Percentiles rank a stretch among this genome's conserved stretches.
phyloP scores from a whole-genome alignment of 805 yeast genomes.

The Cyberlindnera sargentensis region DNA sequence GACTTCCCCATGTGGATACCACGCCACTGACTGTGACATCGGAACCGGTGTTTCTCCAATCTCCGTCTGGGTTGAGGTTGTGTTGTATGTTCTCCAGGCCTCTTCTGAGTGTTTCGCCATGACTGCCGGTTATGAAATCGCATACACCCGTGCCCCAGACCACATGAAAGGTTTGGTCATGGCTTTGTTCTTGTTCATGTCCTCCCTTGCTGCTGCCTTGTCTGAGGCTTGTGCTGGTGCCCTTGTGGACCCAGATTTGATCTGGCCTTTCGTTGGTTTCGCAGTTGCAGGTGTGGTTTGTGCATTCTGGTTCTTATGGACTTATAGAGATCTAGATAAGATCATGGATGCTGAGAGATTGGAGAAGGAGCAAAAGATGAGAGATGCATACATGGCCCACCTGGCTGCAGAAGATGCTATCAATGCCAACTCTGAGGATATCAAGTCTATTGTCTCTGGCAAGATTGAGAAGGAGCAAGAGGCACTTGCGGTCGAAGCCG shows the following conservation, averaged over 20 bases:
- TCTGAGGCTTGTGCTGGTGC: constrained; percentile 69
- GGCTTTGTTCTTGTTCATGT: constrained; percentile 58
- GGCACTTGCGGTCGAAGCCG: not conserved
- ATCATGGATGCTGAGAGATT: constrained; percentile 20
- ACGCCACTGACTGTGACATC: constrained; percentile 46
- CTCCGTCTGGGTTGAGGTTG: constrained; percentile 61
- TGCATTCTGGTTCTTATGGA: constrained; percentile 47
- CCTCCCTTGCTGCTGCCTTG: constrained; percentile 71
- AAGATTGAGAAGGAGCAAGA: not conserved
- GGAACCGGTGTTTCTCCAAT: constrained; percentile 29
- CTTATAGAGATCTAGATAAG: constrained; percentile 15
- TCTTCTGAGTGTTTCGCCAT: constrained; percentile 74
- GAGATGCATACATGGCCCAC: constrained; percentile 8
- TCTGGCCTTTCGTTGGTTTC: constrained; percentile 63
- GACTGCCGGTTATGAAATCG: constrained; percentile 77
- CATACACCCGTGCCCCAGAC: constrained; percentile 75
- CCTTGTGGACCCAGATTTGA: constrained; percentile 59
- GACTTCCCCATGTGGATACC: constrained; percentile 67
- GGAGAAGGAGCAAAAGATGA: constrained; percentile 13
- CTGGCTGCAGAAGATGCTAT: constrained; percentile 1
- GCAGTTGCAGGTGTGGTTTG: constrained; percentile 51
- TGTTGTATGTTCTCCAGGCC: constrained; percentile 65
- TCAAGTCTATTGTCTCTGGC: not conserved
- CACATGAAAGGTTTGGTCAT: constrained; percentile 37
- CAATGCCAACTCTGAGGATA: not conserved